These are phyloP conservation scores for Magnolia officinalis DNA, from an alignment of 164 flowering plant species.

Conservation along the genomic window DNA sequence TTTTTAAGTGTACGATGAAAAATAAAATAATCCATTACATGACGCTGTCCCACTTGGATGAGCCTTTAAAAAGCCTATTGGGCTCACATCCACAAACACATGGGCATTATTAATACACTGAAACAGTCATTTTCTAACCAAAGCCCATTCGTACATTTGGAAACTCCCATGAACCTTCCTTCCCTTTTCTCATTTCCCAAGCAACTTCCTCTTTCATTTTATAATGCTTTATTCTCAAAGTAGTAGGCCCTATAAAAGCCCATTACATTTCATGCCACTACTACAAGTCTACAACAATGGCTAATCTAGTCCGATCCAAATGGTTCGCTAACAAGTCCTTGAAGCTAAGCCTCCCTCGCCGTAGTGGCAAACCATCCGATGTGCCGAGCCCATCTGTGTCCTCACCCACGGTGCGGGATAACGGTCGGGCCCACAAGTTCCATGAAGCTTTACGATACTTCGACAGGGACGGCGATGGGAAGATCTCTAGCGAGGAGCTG, in stretches of 20 bases:
- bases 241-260: neutral
- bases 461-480: conserved; percentile 66
- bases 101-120: too few species aligned
- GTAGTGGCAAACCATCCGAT: neutral
- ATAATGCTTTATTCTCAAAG: neutral
- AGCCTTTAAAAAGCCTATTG: too few species aligned
- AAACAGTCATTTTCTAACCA: too few species aligned
- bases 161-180: conserved; percentile 9
- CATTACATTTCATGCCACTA: neutral
- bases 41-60: too few species aligned
- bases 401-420: neutral
- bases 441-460: conserved; percentile 53
- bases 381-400: neutral
- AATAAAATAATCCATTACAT: too few species aligned
- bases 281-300: neutral
- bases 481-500: conserved; percentile 59
- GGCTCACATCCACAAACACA: too few species aligned
- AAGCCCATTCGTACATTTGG: neutral
- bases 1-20: too few species aligned
- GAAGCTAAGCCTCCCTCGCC: conserved; percentile 12
- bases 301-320: neutral
- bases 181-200: neutral
- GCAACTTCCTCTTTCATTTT: neutral
- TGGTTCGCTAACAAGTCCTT: conserved; percentile 14
- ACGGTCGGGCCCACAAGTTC: conserved; percentile 28